These are phyloP conservation scores for Suillus alpinus DNA, from an alignment of 768 basidiomycete genomes.

Conservation along the genomic window DNA sequence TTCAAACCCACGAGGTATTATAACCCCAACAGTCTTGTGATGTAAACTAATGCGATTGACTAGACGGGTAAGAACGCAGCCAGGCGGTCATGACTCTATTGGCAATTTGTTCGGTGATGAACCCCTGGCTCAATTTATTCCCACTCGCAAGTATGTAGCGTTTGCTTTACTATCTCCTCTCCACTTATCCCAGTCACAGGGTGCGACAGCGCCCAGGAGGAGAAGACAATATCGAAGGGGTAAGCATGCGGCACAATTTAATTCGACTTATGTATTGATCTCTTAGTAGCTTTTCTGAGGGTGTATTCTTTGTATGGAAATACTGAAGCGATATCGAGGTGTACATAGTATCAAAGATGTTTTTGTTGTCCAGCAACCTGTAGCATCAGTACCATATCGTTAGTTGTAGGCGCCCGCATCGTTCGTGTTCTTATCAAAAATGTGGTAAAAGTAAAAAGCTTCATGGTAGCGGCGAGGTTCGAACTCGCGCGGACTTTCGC, in stretches of 20 bases:
- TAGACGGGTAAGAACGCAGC: slow-evolving; percentile 33
- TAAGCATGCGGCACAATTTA: slow-evolving; percentile 21
- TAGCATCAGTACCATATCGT: neutral
- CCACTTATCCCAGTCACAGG: slow-evolving; percentile 29
- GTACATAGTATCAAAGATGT: neutral
- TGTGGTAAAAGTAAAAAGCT: slow-evolving; percentile 12
- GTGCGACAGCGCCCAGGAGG: slow-evolving; percentile 71
- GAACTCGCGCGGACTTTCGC: slow-evolving; percentile 84
- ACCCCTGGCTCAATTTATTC: slow-evolving; percentile 51
- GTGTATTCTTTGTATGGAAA: neutral
- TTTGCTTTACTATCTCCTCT: neutral
- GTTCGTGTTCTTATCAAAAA: neutral
- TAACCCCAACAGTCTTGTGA: neutral
- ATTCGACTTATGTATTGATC: slow-evolving; percentile 1
- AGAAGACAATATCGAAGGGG: slow-evolving; percentile 51
- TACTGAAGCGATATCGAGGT: neutral
- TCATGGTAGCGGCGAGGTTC: slow-evolving; percentile 82
- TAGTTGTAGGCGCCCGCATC: neutral
- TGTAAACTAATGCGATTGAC: neutral
- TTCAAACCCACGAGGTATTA: slow-evolving; percentile 51
- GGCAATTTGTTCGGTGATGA: slow-evolving; percentile 45
- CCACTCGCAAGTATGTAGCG: slow-evolving; percentile 57
- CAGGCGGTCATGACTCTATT: slow-evolving; percentile 29
- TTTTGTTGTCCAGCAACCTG: slow-evolving; percentile 3
- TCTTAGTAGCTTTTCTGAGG: slow-evolving; percentile 27